These are phyloP conservation scores for Globisporangium cystogenes DNA, from an alignment of 352 stramenopile species.

Conservation along the genomic window DNA sequence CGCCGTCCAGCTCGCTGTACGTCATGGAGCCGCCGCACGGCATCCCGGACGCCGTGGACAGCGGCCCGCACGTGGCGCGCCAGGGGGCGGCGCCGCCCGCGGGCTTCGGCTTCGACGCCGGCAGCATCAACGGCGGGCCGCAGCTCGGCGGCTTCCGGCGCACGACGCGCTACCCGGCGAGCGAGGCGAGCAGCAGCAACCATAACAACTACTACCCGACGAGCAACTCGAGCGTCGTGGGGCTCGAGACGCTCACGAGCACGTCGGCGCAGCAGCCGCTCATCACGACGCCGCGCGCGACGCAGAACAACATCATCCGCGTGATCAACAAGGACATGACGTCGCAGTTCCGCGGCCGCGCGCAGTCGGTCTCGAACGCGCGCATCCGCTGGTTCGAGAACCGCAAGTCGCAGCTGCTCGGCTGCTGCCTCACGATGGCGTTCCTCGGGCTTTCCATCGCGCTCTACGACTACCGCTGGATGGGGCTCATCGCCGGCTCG, in stretches of 20 bases:
- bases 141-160: conserved; percentile 10
- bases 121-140: conserved; percentile 7
- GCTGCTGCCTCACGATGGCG: conserved; percentile 81
- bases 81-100: background rate
- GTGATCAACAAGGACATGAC: conserved; percentile 91
- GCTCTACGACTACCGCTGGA: conserved; percentile 88
- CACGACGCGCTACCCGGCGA: conserved; percentile 15
- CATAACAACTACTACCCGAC: conserved; percentile 31
- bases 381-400: conserved; percentile 88
- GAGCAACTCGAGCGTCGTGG: conserved; percentile 15
- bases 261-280: conserved; percentile 58
- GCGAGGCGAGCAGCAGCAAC: conserved; percentile 9
- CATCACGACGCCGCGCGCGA: conserved; percentile 47
- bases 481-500: conserved; percentile 78
- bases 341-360: conserved; percentile 73
- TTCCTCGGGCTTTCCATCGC: conserved; percentile 82
- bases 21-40: conserved; percentile 60
- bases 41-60: conserved; percentile 17
- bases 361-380: conserved; percentile 59
- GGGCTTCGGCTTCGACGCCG: conserved; percentile 15
- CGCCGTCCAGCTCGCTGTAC: conserved; percentile 44
- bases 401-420: conserved; percentile 82
- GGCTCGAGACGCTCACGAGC: conserved; percentile 25
- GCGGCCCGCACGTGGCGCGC: conserved; percentile 1
- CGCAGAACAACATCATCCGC: conserved; percentile 76